Conservation (phyloP, 768 basidiomycete species). For the Calocybe cyanea region DNA sequence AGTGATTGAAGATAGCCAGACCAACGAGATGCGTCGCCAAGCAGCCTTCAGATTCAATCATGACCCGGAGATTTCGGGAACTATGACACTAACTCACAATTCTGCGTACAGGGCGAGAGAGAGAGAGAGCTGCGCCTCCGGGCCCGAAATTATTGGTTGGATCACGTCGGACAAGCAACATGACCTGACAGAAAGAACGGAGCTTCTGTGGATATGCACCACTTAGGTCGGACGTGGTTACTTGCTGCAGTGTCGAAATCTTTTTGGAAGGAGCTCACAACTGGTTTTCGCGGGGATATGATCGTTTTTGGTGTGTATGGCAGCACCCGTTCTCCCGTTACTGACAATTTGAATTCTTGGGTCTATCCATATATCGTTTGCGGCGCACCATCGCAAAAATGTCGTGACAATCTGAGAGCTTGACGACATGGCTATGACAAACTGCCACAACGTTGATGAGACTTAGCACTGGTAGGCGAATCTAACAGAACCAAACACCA, state of each 20-base stretch:
- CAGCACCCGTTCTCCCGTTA: conserved; percentile 24
- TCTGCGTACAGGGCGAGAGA: conserved; percentile 64
- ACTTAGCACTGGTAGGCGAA: neutral
- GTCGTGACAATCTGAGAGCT: conserved; percentile 17
- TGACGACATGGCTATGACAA: conserved; percentile 3
- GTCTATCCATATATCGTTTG: conserved; percentile 45
- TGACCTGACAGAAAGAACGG: conserved; percentile 58
- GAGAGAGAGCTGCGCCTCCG: conserved; percentile 56
- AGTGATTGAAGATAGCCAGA: conserved; percentile 63
- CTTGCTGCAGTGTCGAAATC: neutral
- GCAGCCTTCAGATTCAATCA: conserved; percentile 34
- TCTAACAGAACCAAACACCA: conserved; percentile 3
- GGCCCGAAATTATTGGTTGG: conserved; percentile 45
- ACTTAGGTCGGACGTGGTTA: conserved; percentile 35
- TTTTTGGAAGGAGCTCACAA: conserved; percentile 28
- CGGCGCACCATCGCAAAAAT: conserved; percentile 47
- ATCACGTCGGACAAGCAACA: conserved; percentile 47
- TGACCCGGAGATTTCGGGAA: neutral
- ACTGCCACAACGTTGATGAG: neutral
- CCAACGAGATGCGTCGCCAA: conserved; percentile 52
- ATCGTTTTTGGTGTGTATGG: conserved; percentile 31
- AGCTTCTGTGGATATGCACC: conserved; percentile 58
- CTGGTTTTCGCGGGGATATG: conserved; percentile 31
- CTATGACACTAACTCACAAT: conserved; percentile 42
- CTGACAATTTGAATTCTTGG: conserved; percentile 32